Evolutionary conservation across 805 yeast genomes (phyloP).

Genomic region (Monosporozyma servazzii): DNA sequence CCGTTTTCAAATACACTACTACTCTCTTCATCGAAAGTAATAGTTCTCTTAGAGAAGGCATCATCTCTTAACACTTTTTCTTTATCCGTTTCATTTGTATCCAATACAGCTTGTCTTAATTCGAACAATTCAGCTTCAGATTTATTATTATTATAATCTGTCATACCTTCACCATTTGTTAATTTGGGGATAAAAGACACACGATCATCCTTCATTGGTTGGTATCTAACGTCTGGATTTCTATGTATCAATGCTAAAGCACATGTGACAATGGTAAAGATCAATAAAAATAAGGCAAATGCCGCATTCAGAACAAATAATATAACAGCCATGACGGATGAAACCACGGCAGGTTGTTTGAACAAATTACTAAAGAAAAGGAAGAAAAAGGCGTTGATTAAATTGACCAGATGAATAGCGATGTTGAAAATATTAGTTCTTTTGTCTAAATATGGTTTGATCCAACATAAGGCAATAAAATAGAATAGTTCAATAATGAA

Average conservation of each 20-base stretch:
- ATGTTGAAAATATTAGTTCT: slow-evolving; percentile 92
- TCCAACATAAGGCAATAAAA: slow-evolving; percentile 54
- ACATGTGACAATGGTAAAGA: slow-evolving; percentile 85
- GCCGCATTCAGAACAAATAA: slow-evolving; percentile 84
- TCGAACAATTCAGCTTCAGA: slow-evolving; percentile 29
- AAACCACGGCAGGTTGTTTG: slow-evolving; percentile 77
- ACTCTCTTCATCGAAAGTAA: slow-evolving; percentile 5
- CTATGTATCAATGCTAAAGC: slow-evolving; percentile 71
- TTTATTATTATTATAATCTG: slow-evolving; percentile 17
- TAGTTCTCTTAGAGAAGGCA: slow-evolving; percentile 10
- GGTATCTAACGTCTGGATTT: slow-evolving; percentile 92
- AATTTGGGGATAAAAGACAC: slow-evolving; percentile 82
- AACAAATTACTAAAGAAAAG: slow-evolving; percentile 81
- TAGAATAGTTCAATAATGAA: slow-evolving; percentile 69
- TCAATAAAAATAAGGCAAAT: slow-evolving; percentile 69
- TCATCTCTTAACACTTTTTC: slow-evolving; percentile 21
- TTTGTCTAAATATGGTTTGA: slow-evolving; percentile 88
- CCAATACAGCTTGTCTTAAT: slow-evolving; percentile 30
- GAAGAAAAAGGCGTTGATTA: slow-evolving; percentile 78
- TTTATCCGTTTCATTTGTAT: slow-evolving; percentile 28
- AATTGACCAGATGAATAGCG: slow-evolving; percentile 66
- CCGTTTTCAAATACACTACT: slow-evolving; percentile 10
- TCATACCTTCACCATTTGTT: slow-evolving; percentile 28
- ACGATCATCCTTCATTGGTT: slow-evolving; percentile 94
- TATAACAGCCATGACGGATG: slow-evolving; percentile 85